Percentiles rank a stretch among this genome's conserved stretches.
phyloP scores from a whole-genome alignment of 768 basidiomycete species.

The Russula earlei region DNA sequence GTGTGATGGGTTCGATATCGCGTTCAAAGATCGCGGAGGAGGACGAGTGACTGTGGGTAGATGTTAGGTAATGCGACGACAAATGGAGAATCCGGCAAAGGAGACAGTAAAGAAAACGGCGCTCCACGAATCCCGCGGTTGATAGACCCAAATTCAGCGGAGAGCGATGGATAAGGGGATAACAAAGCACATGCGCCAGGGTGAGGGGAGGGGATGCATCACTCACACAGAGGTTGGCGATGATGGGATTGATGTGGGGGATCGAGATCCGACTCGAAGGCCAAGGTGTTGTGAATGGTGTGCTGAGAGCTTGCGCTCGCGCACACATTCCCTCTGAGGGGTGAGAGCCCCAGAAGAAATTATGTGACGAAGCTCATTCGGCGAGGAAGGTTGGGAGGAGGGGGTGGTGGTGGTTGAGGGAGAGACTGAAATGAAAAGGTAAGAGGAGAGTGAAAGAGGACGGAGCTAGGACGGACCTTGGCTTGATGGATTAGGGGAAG shows the following conservation, averaged over 20 bases:
- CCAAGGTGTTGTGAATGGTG: conserved; percentile 42
- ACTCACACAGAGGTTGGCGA: conserved; percentile 72
- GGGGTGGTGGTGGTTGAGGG: conserved; percentile 5
- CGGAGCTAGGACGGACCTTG: not conserved
- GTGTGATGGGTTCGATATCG: conserved; percentile 66
- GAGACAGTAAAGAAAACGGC: not conserved
- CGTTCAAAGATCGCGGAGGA: conserved; percentile 89
- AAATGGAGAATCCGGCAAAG: not conserved
- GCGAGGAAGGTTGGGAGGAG: conserved; percentile 14
- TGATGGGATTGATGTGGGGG: conserved; percentile 68
- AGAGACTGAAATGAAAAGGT: conserved; percentile 3
- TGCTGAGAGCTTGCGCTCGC: conserved; percentile 32
- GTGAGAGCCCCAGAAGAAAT: conserved; percentile 39
- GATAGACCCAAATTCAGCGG: not conserved
- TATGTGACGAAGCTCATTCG: conserved; percentile 47
- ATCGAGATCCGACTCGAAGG: conserved; percentile 47
- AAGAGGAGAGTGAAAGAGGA: not conserved
- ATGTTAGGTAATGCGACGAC: conserved; percentile 6
- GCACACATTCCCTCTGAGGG: conserved; percentile 29
- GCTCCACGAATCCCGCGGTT: not conserved
- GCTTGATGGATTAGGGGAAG: conserved; percentile 2
- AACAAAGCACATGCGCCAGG: conserved; percentile 3
- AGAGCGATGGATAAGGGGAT: not conserved
- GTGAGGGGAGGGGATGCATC: conserved; percentile 13
- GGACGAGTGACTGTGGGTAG: conserved; percentile 47